phyloP scores from a whole-genome alignment of 2,329 filamentous ascomycete species.

The Aspergillus intermedius region DNA sequence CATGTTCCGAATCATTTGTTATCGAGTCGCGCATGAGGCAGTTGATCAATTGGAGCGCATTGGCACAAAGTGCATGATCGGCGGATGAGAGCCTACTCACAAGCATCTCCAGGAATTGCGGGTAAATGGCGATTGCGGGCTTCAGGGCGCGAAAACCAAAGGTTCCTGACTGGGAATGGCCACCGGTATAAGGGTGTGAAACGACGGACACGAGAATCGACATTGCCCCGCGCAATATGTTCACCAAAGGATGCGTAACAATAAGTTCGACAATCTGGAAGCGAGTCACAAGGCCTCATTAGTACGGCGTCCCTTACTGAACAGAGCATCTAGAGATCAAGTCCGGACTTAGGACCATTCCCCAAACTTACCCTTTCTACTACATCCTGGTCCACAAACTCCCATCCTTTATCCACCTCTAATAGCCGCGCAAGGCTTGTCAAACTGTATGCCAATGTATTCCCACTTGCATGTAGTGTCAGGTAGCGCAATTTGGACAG shows the following conservation, averaged over 20 bases:
- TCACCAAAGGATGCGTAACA: slow-evolving; percentile 91
- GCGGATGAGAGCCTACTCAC: slow-evolving; percentile 87
- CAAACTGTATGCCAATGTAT: slow-evolving; percentile 90
- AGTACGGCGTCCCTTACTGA: neutral
- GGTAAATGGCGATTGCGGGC: slow-evolving; percentile 82
- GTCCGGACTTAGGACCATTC: neutral
- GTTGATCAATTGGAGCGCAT: slow-evolving; percentile 91
- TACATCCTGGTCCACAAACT: slow-evolving; percentile 50
- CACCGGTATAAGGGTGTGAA: slow-evolving; percentile 65
- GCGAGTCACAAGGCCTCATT: slow-evolving; percentile 4
- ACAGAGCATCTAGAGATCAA: neutral
- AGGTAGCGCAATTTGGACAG: slow-evolving; percentile 73
- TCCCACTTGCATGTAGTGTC: slow-evolving; percentile 78
- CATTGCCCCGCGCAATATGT: slow-evolving; percentile 94
- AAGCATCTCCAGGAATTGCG: slow-evolving; percentile 89
- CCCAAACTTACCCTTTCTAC: slow-evolving; percentile 51
- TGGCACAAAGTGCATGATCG: slow-evolving; percentile 91
- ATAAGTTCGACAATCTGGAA: slow-evolving; percentile 76
- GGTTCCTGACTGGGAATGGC: slow-evolving; percentile 50
- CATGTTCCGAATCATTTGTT: slow-evolving; percentile 66
- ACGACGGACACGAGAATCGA: slow-evolving; percentile 92
- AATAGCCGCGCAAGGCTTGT: slow-evolving; percentile 81
- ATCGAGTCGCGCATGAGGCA: slow-evolving; percentile 89
- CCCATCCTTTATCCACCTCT: slow-evolving; percentile 98
- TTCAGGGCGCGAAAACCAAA: slow-evolving; percentile 90